These are phyloP conservation scores for Eucalyptus cloeziana DNA, from an alignment of 345 rosid species.

Conservation along the genomic window DNA sequence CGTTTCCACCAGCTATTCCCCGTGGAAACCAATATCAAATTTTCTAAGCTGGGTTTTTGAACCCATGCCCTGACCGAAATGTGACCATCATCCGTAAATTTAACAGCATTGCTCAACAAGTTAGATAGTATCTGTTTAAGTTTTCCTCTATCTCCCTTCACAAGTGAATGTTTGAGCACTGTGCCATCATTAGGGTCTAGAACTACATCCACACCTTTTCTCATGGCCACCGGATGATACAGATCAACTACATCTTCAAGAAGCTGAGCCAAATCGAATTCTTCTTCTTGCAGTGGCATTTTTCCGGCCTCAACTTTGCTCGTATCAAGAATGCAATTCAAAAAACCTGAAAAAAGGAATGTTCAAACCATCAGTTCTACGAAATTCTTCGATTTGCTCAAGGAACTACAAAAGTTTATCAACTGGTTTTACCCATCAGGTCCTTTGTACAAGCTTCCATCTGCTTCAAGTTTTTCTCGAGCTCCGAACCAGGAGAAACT, in stretches of 20 bases:
- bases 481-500: constrained; percentile 24
- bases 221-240: constrained; percentile 43
- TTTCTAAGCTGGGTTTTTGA: constrained; percentile 25
- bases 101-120: constrained; percentile 69
- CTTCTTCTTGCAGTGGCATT: constrained; percentile 61
- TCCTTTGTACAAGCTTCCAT: constrained; percentile 42
- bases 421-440: constrained; percentile 28
- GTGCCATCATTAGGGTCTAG: constrained; percentile 57
- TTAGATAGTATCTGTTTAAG: constrained; percentile 53
- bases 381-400: not conserved
- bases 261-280: constrained; percentile 42
- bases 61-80: constrained; percentile 50
- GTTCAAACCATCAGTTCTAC: not conserved
- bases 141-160: constrained; percentile 52
- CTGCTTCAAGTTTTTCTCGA: constrained; percentile 23
- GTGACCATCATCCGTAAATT: constrained; percentile 65
- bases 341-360: constrained; percentile 21
- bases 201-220: constrained; percentile 57
- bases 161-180: constrained; percentile 21
- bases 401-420: not conserved
- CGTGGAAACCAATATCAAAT: constrained; percentile 10
- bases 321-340: constrained; percentile 57
- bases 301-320: constrained; percentile 84
- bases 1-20: constrained; percentile 3
- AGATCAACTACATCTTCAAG: constrained; percentile 52